Percentiles rank a stretch among this genome's conserved stretches.
These are phyloP conservation scores for Paecilomyces sp. DNA, from an alignment of 2,329 filamentous ascomycete species.

Conservation along the genomic window DNA sequence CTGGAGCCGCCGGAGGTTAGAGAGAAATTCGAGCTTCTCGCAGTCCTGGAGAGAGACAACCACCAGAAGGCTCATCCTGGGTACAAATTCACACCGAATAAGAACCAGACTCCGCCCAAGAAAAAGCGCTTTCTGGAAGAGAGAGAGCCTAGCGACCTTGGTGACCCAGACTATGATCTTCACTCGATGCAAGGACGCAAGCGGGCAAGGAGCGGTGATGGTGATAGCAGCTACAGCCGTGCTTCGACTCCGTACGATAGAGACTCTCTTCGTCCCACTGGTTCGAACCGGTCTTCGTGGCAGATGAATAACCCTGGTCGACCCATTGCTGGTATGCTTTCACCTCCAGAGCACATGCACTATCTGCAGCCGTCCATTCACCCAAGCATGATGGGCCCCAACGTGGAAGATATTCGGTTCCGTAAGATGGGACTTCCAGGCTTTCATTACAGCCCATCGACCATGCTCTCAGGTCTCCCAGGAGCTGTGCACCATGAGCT, in stretches of 20 bases:
- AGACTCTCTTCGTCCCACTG: constrained; percentile 14
- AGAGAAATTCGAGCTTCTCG: constrained; percentile 69
- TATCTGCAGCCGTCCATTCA: constrained; percentile 47
- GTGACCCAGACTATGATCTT: constrained; percentile 15
- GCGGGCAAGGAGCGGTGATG: constrained; percentile 18
- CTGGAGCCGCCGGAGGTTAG: constrained; percentile 68
- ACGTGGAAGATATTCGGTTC: constrained; percentile 39
- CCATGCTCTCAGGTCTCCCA: constrained; percentile 35
- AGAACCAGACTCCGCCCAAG: constrained; percentile 45
- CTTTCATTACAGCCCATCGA: constrained; percentile 23
- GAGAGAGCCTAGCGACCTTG: constrained; percentile 34
- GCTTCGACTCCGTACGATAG: constrained; percentile 28
- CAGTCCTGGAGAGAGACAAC: constrained; percentile 73
- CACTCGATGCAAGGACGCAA: constrained; percentile 13
- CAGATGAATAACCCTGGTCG: constrained; percentile 46
- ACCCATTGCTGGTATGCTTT: constrained; percentile 40
- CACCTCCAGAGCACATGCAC: constrained; percentile 38
- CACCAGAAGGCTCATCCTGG: constrained; percentile 78
- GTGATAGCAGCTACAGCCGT: constrained; percentile 24
- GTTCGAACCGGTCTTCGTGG: constrained; percentile 43
- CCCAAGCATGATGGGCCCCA: constrained; percentile 27
- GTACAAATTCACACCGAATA: constrained; percentile 91
- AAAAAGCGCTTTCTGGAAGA: constrained; percentile 40
- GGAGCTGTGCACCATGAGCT: constrained; percentile 37
- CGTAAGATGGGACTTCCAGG: constrained; percentile 26